Evolutionary conservation across 148 eudicot genomes (phyloP).

Genomic region (Spergularia marina): DNA sequence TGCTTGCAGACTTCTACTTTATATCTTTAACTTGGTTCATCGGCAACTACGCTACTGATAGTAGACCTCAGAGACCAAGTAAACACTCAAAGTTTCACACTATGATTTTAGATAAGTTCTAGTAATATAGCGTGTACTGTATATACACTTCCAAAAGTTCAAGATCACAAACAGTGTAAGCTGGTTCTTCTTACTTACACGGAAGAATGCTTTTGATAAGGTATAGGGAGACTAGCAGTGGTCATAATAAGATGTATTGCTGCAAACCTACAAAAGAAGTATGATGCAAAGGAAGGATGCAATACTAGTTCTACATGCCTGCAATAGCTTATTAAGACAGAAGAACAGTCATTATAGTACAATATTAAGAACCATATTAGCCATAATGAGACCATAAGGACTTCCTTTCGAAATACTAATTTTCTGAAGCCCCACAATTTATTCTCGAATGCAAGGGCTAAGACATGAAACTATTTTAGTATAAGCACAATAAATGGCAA

Average conservation of each 20-base stretch:
- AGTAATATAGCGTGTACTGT: background rate
- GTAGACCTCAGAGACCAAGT: background rate
- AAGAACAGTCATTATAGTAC: background rate
- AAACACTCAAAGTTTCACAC: background rate
- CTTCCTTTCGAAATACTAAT: background rate
- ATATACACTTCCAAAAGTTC: background rate
- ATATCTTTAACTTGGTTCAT: slow-evolving; percentile 1
- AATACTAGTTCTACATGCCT: background rate
- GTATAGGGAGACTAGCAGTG: background rate
- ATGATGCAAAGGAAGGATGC: background rate
- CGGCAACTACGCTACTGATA: background rate
- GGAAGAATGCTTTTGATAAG: background rate
- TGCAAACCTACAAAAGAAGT: background rate
- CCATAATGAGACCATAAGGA: background rate
- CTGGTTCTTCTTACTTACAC: background rate
- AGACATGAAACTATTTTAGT: background rate
- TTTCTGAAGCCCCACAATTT: background rate
- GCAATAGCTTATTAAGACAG: background rate
- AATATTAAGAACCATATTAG: background rate
- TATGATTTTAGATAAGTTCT: background rate
- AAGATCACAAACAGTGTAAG: background rate
- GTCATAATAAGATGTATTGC: background rate
- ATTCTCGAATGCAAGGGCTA: background rate
- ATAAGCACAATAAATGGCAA: background rate
- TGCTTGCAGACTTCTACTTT: background rate